Base-by-base conservation (phyloP, 164 flowering plant genomes). In the Macadamia tetraphylla region DNA sequence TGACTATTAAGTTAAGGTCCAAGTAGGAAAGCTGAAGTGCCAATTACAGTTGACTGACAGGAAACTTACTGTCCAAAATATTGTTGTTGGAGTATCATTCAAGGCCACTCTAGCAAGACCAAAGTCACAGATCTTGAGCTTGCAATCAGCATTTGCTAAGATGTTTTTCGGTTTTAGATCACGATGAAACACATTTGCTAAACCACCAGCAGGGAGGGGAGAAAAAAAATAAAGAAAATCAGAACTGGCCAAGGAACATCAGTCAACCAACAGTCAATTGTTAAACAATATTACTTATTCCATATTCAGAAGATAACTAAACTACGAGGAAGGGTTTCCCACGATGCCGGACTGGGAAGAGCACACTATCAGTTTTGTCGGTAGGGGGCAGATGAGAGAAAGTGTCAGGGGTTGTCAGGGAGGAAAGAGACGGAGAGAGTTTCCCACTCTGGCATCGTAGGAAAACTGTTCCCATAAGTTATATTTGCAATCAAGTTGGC, bases 71-170 rank as follows among this genome's bases (percentile, higher is more conserved):
- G 97, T 91, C 97, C 97, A 91, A 78, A 91, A 91, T 67, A 91
- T 88, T 15, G 97, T 89, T 30, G 97, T 88, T 0, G 97, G 97
- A 17, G 94, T 86, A 75, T 90, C 96, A 81, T 86, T 88, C 30
- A 90, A 88, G 44, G 96, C 93, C 29, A 91, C 97, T 76, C 97
- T 83, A 48, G 97, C 97, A 69, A 91, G 89, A 15, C 97, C 97
- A 76, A 91, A 91, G 81, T 91, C 97, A 79, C 97, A 91, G 23
- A 91, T 82, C 80, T 91, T 91, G 58, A 91, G 89, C 69, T 91
- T 90, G 84, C 96, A 90, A 63, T 90, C 93, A 58, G 96, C 96
- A 83, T 90, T 90, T 53, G 96, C 96, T 60, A 90, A 75, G 59
- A 90, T 91, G 67, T 91, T 91, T 70, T 91, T 91, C 3, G 97